phyloP scores from a whole-genome alignment of 352 stramenopile species.

The Phytophthora pisi region DNA sequence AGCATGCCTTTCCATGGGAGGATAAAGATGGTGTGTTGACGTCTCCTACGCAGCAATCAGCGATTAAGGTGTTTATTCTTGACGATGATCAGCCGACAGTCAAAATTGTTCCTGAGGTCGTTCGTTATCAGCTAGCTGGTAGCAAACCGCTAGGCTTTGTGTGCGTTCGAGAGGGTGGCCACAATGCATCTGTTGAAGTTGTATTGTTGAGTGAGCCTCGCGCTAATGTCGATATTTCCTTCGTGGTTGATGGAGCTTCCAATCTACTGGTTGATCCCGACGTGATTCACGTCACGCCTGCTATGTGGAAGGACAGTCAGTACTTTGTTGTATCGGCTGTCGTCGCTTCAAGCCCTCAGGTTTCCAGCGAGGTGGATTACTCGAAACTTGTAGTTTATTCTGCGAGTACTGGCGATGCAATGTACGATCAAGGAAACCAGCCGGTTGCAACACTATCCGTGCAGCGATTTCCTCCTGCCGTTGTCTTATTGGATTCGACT shows the following conservation, averaged over 20 bases:
- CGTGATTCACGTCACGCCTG: constrained; percentile 34
- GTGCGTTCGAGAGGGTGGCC: constrained; percentile 45
- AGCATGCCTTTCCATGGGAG: constrained; percentile 58
- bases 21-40: constrained; percentile 57
- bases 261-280: constrained; percentile 39
- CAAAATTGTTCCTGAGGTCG: constrained; percentile 38
- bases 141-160: constrained; percentile 40
- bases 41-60: constrained; percentile 28
- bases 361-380: constrained; percentile 32
- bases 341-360: not conserved
- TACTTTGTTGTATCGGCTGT: constrained; percentile 33
- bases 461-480: constrained; percentile 43
- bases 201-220: constrained; percentile 47
- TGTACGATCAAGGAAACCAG: constrained; percentile 43
- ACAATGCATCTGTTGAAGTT: constrained; percentile 48
- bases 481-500: constrained; percentile 49
- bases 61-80: constrained; percentile 50
- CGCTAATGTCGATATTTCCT: constrained; percentile 42
- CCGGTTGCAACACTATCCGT: constrained; percentile 43
- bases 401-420: constrained; percentile 38
- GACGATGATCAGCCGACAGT: constrained; percentile 60
- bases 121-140: constrained; percentile 38
- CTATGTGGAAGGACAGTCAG: constrained; percentile 37
- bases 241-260: constrained; percentile 29
- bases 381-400: constrained; percentile 28